A percentile compares a stretch with the other conserved stretches of the same genome.
Evolutionary conservation across 2,329 filamentous ascomycete species (phyloP).

Genomic region (Pestalotiopsis sp.): DNA sequence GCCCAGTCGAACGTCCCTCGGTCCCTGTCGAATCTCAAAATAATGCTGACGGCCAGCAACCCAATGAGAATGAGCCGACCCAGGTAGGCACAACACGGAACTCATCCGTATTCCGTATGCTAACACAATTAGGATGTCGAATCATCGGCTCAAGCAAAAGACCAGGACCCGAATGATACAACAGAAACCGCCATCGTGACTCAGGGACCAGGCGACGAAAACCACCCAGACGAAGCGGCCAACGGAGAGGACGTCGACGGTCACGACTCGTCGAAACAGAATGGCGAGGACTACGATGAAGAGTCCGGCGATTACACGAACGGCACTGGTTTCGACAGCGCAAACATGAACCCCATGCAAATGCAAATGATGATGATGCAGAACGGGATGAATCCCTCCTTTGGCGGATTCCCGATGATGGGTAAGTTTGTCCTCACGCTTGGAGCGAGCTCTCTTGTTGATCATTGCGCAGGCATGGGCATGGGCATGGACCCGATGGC

Average conservation of each 20-base stretch:
- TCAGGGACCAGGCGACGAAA: slow-evolving; percentile 21
- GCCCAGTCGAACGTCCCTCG: background rate
- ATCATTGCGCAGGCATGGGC: slow-evolving; percentile 65
- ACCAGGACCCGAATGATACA: slow-evolving; percentile 18
- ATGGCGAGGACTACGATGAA: slow-evolving; percentile 31
- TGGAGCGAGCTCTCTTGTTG: slow-evolving; percentile 7
- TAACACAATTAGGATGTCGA: background rate
- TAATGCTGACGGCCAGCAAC: background rate
- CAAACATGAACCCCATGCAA: slow-evolving; percentile 77
- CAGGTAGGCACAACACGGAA: background rate
- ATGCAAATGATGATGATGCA: slow-evolving; percentile 75
- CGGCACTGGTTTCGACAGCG: slow-evolving; percentile 64
- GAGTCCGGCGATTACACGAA: slow-evolving; percentile 52
- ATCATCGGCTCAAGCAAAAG: background rate
- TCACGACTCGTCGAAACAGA: slow-evolving; percentile 31
- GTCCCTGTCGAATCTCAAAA: background rate
- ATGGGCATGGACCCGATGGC: slow-evolving; percentile 84
- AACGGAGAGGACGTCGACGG: slow-evolving; percentile 29
- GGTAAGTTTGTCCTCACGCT: slow-evolving; percentile 59
- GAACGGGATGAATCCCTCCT: slow-evolving; percentile 62
- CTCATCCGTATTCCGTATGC: background rate
- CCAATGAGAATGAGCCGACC: background rate
- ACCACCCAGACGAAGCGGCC: slow-evolving; percentile 28
- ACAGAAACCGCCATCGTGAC: slow-evolving; percentile 21
- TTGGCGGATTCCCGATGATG: slow-evolving; percentile 77